Base-by-base conservation (phyloP, 1,139 yeast species). In the Pichia sp. region DNA sequence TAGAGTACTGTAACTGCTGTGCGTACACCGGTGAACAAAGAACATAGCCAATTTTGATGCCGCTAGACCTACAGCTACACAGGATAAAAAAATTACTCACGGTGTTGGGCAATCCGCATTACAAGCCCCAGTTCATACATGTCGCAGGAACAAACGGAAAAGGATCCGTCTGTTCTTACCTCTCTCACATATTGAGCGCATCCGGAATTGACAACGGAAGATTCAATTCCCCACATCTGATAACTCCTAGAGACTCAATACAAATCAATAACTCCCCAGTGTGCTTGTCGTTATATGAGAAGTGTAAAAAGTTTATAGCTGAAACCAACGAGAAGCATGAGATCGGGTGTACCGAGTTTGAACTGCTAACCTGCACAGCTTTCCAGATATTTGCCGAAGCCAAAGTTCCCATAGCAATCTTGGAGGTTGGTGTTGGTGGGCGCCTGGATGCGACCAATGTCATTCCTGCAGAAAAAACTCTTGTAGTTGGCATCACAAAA, bases 141-240 rank as follows among this genome's bases (percentile, higher is more conserved):
- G 76, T 91, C 10, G 96, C 96, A 0, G 98, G 98, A 0, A 91
- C 97, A 4, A 91, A 91, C 64, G 98, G 98, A 0, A 91, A 91
- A 64, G 98, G 98, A 0, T 88, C 96, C 0, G 88, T 90, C 0
- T 81, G 95, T 54, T 83, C 96, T 0, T 89, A 88, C 64, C 58
- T 90, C 8, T 75, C 90, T 3, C 79, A 89, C 23, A 74, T 85
- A 8, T 69, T 88, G 19, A 71, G 79, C 7, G 62, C 72, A 41
- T 73, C 82, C 31, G 68, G 72, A 6, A 69, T 80, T 39, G 67
- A 70, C 30, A 80, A 83, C 55, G 98, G 97, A 0, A 77, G 85
- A 58, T 90, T 90, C 71, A 88, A 95, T 2, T 85, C 96, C 4
- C 98, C 98, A 0, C 96, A 90, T 70, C 69, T 90, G 60, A 63